These are phyloP conservation scores for Ceriops tagal DNA, from an alignment of 345 rosid species.

Conservation along the genomic window DNA sequence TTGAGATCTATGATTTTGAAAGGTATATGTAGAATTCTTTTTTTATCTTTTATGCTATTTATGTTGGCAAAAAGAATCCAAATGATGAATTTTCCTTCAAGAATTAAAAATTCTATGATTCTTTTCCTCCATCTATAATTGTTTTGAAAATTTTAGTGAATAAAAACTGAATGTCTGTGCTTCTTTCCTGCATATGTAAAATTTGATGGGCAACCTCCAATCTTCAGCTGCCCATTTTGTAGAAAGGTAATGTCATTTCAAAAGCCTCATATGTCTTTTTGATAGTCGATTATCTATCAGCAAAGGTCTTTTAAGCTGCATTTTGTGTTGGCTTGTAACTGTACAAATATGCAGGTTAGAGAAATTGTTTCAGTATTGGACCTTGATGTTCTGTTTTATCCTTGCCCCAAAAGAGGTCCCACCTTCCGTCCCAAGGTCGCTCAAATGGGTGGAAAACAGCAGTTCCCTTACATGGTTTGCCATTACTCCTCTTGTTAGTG, in stretches of 20 bases:
- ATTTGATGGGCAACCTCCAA: slow-evolving; percentile 27
- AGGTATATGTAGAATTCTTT: slow-evolving; percentile 38
- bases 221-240: slow-evolving; percentile 89
- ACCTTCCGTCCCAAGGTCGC: slow-evolving; percentile 75
- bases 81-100: background rate
- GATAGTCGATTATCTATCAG: background rate
- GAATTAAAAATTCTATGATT: background rate
- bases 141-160: slow-evolving; percentile 13
- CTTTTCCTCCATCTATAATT: background rate
- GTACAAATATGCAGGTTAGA: slow-evolving; percentile 56
- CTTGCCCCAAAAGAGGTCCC: slow-evolving; percentile 87
- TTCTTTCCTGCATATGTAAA: slow-evolving; percentile 20
- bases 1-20: slow-evolving; percentile 93
- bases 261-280: background rate
- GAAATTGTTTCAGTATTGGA: slow-evolving; percentile 88
- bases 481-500: slow-evolving; percentile 18
- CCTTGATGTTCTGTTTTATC: slow-evolving; percentile 87
- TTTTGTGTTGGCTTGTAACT: slow-evolving; percentile 15
- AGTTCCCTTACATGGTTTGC: slow-evolving; percentile 92
- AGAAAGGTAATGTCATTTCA: slow-evolving; percentile 62
- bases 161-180: slow-evolving; percentile 13
- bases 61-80: background rate
- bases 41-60: background rate
- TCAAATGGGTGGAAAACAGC: slow-evolving; percentile 87
- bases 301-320: slow-evolving; percentile 2